These are phyloP conservation scores for Cadophora sp. DNA, from an alignment of 2,329 filamentous ascomycete species.

Conservation along the genomic window DNA sequence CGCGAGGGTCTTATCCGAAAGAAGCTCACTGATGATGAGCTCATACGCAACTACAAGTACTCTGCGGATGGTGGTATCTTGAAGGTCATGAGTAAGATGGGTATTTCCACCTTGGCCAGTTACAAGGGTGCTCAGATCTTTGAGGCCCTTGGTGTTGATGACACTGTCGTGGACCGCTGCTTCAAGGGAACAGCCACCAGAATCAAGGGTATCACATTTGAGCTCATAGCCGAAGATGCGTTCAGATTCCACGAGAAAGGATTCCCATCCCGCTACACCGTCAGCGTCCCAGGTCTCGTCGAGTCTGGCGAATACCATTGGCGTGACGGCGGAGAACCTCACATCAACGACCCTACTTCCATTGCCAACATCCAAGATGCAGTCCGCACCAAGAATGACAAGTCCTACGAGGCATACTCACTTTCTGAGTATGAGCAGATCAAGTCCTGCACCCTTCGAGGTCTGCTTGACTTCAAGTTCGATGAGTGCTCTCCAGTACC, in stretches of 20 bases:
- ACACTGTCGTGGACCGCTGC: constrained; percentile 89
- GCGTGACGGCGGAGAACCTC: constrained; percentile 94
- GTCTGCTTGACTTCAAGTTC: constrained; percentile 95
- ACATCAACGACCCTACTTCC: constrained; percentile 92
- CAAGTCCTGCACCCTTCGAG: constrained; percentile 93
- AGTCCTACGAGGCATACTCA: constrained; percentile 97
- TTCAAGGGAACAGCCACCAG: constrained; percentile 94
- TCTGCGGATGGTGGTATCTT: constrained; percentile 95
- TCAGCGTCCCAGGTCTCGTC: constrained; percentile 78
- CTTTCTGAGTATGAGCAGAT: constrained; percentile 93
- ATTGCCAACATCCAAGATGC: constrained; percentile 98
- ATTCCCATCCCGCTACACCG: constrained; percentile 81
- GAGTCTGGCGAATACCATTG: constrained; percentile 98
- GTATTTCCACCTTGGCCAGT: constrained; percentile 92
- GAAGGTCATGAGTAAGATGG: constrained; percentile 99
- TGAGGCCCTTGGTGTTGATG: constrained; percentile 92
- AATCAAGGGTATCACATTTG: constrained; percentile 93
- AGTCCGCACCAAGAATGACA: constrained; percentile 96
- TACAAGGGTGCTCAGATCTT: constrained; percentile 99
- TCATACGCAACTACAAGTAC: constrained; percentile 96
- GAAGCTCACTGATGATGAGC: constrained; percentile 79
- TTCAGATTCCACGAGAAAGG: constrained; percentile 95
- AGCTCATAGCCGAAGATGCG: constrained; percentile 90
- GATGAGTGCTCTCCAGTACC: constrained; percentile 84
- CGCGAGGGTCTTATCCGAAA: constrained; percentile 92